Percentiles rank a stretch among this genome's conserved stretches.
Conservation (phyloP, 2,329 filamentous ascomycete genomes). For the Didymella pinodella region DNA sequence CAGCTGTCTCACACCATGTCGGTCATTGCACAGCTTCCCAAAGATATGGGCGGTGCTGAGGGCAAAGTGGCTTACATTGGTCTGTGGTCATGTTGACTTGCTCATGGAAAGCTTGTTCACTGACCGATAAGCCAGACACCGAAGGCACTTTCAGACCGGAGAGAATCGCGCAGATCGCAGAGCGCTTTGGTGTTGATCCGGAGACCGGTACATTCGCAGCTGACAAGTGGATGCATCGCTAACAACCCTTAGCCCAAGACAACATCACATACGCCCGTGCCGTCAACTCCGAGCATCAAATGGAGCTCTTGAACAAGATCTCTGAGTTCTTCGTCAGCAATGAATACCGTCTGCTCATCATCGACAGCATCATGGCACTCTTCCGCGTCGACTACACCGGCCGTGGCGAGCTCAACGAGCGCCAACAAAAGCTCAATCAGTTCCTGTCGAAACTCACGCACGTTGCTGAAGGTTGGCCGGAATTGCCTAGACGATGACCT, state of each 20-base stretch:
- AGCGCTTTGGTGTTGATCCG: conserved; percentile 64
- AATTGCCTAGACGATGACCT: neutral
- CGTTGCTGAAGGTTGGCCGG: conserved; percentile 65
- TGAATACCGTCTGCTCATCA: conserved; percentile 70
- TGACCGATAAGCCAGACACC: conserved; percentile 47
- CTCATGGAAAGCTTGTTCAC: neutral
- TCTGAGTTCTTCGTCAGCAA: conserved; percentile 68
- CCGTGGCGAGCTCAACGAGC: conserved; percentile 71
- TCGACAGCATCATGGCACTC: conserved; percentile 75
- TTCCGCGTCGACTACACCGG: conserved; percentile 73
- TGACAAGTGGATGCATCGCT: conserved; percentile 55
- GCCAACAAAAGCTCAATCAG: conserved; percentile 72
- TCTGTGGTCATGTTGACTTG: conserved; percentile 30
- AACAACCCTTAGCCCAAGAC: conserved; percentile 64
- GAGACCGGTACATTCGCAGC: conserved; percentile 37
- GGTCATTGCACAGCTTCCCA: conserved; percentile 67
- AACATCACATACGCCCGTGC: conserved; percentile 73
- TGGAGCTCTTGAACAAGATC: conserved; percentile 69
- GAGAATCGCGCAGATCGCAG: conserved; percentile 71
- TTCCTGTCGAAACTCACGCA: conserved; percentile 70
- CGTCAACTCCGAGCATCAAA: conserved; percentile 71
- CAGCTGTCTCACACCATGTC: conserved; percentile 74
- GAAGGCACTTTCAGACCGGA: conserved; percentile 68
- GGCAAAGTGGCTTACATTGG: conserved; percentile 75
- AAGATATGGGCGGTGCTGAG: conserved; percentile 70